Percentiles rank a stretch among this genome's conserved stretches.
phyloP scores from a whole-genome alignment of 1,284 basidiomycete species.

The Hortiboletus rubellus region DNA sequence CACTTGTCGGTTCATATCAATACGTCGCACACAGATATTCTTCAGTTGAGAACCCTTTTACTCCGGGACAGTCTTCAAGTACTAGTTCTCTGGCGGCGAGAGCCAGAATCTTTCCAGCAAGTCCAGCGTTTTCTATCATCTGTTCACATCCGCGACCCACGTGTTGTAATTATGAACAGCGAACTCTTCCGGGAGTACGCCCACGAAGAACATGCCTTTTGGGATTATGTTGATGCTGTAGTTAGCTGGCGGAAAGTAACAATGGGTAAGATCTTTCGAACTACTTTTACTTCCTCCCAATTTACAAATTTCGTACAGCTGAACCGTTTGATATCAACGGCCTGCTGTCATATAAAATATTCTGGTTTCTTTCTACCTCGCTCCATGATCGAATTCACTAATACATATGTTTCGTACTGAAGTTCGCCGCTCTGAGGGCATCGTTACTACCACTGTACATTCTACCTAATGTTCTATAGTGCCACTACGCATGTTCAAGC shows the following conservation, averaged over 20 bases:
- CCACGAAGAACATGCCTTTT: neutral
- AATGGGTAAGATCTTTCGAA: neutral
- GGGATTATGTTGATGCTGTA: neutral
- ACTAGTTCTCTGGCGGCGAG: neutral
- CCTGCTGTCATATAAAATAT: neutral
- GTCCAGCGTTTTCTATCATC: neutral
- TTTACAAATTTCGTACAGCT: neutral
- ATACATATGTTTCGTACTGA: neutral
- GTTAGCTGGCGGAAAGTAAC: neutral
- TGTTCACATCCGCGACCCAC: neutral
- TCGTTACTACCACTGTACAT: too few species aligned
- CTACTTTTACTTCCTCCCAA: neutral
- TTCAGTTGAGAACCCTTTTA: neutral
- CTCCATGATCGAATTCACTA: neutral
- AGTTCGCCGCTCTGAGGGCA: too few species aligned
- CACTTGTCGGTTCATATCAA: neutral
- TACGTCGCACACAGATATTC: neutral
- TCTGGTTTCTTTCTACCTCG: neutral
- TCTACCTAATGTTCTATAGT: too few species aligned
- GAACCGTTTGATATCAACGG: neutral
- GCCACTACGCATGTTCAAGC: too few species aligned
- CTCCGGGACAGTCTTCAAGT: neutral
- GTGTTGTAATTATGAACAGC: neutral
- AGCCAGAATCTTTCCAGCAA: neutral
- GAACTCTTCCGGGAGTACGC: neutral